Conservation (phyloP, 805 yeast species). For the Wickerhamiella kurtzmanii region DNA sequence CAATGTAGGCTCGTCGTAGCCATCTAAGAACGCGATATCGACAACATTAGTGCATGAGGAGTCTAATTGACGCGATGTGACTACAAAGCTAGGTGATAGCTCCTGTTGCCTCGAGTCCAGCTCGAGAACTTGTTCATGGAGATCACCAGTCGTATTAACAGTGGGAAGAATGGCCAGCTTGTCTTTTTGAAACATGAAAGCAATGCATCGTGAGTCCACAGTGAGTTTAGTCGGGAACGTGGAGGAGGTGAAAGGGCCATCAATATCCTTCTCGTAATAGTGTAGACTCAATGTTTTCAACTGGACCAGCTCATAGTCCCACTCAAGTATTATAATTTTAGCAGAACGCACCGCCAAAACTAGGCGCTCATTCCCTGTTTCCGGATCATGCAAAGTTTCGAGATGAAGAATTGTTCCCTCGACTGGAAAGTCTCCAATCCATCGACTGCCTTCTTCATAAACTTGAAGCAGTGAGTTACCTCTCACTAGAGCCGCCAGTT, state of each 20-base stretch:
- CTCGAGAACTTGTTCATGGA: conserved; percentile 20
- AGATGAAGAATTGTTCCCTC: conserved; percentile 58
- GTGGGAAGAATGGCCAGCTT: conserved; percentile 50
- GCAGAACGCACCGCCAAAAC: conserved; percentile 59
- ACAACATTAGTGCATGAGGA: conserved; percentile 35
- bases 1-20: conserved; percentile 71
- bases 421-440: conserved; percentile 53
- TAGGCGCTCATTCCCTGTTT: conserved; percentile 39
- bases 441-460: conserved; percentile 23
- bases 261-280: conserved; percentile 61
- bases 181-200: conserved; percentile 45
- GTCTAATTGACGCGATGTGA: background rate
- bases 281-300: conserved; percentile 72
- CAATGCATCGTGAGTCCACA: conserved; percentile 50
- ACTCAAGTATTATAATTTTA: conserved; percentile 60
- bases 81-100: background rate
- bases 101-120: background rate
- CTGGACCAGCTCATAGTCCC: conserved; percentile 43
- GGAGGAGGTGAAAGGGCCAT: conserved; percentile 22
- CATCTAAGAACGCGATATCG: conserved; percentile 57
- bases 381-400: conserved; percentile 26
- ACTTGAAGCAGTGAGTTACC: conserved; percentile 52
- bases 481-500: conserved; percentile 46
- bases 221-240: conserved; percentile 34
- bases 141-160: conserved; percentile 36